Conservation (phyloP, 2,329 filamentous ascomycete genomes). For the Colletotrichum coccodes region DNA sequence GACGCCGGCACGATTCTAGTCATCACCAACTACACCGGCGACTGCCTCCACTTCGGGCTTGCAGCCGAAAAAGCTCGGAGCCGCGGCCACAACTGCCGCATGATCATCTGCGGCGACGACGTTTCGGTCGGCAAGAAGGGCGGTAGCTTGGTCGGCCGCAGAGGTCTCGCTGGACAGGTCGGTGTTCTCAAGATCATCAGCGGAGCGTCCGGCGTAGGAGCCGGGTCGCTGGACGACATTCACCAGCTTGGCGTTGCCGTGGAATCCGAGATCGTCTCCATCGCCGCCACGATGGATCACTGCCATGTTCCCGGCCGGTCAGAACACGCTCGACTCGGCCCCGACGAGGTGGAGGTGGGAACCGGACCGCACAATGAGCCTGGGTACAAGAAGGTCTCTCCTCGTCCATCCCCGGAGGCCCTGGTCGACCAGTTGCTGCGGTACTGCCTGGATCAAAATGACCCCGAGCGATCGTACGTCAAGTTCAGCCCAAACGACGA, state of each 20-base stretch:
- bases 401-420: slow-evolving; percentile 57
- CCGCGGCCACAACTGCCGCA: slow-evolving; percentile 61
- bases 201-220: slow-evolving; percentile 55
- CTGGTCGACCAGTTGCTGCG: slow-evolving; percentile 67
- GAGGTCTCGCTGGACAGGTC: slow-evolving; percentile 71
- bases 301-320: slow-evolving; percentile 66
- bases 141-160: slow-evolving; percentile 67
- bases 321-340: slow-evolving; percentile 57
- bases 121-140: slow-evolving; percentile 68
- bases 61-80: slow-evolving; percentile 68
- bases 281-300: slow-evolving; percentile 68
- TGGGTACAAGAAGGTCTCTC: slow-evolving; percentile 66
- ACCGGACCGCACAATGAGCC: slow-evolving; percentile 77
- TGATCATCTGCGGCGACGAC: slow-evolving; percentile 73
- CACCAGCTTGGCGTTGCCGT: slow-evolving; percentile 61
- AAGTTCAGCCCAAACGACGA: slow-evolving; percentile 58
- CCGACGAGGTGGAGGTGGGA: slow-evolving; percentile 69
- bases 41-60: slow-evolving; percentile 70
- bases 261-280: slow-evolving; percentile 63
- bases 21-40: slow-evolving; percentile 73
- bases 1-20: slow-evolving; percentile 67
- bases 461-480: slow-evolving; percentile 61
- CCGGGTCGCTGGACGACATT: slow-evolving; percentile 59
- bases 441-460: slow-evolving; percentile 67
- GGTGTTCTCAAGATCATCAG: slow-evolving; percentile 68